Evolutionary conservation across 192 early-diverging fungal species (phyloP).

Genomic region (Dimargaris xerosporica): DNA sequence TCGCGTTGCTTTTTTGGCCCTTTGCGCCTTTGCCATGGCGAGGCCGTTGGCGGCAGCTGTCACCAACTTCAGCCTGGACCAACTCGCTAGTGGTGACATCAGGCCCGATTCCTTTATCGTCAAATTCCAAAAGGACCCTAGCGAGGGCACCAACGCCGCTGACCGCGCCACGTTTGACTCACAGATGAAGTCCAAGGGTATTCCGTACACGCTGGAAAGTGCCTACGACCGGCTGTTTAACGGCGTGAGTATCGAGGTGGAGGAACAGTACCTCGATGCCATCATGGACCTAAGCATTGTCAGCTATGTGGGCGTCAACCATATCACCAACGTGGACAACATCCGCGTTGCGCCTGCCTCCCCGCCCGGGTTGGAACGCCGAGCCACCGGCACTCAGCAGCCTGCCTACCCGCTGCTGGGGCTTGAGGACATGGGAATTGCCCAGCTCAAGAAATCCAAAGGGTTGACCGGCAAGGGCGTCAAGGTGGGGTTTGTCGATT

Average conservation of each 20-base stretch:
- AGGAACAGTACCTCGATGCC: background rate
- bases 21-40: too few species aligned
- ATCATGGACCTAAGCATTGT: background rate
- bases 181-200: background rate
- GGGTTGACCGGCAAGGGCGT: slow-evolving; percentile 19
- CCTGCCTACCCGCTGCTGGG: too few species aligned
- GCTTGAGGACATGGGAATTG: background rate
- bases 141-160: background rate
- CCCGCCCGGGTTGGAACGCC: background rate
- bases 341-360: background rate
- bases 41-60: too few species aligned
- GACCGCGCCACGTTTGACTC: background rate
- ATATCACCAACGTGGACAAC: slow-evolving; percentile 10
- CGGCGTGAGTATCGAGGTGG: background rate
- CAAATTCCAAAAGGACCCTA: background rate
- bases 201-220: background rate
- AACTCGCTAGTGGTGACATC: too few species aligned
- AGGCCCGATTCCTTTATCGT: background rate
- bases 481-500: slow-evolving; percentile 31
- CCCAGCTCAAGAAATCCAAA: background rate
- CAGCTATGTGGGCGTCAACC: background rate
- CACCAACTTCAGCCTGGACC: too few species aligned
- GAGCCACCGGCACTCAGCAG: background rate
- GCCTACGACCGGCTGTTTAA: background rate
- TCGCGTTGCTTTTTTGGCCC: too few species aligned